These are phyloP conservation scores for Monilinia vaccinii-corymbosi DNA, from an alignment of 2,329 filamentous ascomycete species.

Conservation along the genomic window DNA sequence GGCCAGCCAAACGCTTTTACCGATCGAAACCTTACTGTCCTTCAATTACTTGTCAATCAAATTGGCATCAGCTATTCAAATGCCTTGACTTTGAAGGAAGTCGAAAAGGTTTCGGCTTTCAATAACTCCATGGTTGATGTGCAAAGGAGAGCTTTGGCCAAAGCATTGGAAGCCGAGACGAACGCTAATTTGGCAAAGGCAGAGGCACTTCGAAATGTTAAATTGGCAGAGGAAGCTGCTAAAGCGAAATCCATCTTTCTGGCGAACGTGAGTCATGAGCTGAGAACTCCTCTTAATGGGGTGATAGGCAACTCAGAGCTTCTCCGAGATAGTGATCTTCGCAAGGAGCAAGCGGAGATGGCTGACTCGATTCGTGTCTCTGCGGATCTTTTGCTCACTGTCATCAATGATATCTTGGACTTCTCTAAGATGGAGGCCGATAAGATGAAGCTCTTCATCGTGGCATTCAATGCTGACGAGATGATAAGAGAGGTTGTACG, in stretches of 20 bases:
- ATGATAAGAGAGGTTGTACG: slow-evolving; percentile 58
- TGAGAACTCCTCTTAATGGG: slow-evolving; percentile 75
- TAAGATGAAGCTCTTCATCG: slow-evolving; percentile 71
- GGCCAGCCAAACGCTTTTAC: slow-evolving; percentile 68
- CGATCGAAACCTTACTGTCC: slow-evolving; percentile 58
- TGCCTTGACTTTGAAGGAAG: slow-evolving; percentile 56
- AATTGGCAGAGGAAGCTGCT: slow-evolving; percentile 73
- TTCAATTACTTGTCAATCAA: slow-evolving; percentile 68
- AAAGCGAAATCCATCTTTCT: slow-evolving; percentile 77
- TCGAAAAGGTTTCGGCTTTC: slow-evolving; percentile 69
- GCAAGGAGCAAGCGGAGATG: slow-evolving; percentile 73
- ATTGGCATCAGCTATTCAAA: slow-evolving; percentile 66
- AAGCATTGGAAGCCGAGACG: slow-evolving; percentile 63
- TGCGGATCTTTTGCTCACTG: slow-evolving; percentile 76
- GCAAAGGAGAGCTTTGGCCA: slow-evolving; percentile 63
- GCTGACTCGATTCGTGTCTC: slow-evolving; percentile 81
- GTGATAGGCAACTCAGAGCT: slow-evolving; percentile 86
- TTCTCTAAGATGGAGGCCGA: slow-evolving; percentile 91
- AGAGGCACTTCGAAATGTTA: slow-evolving; percentile 68
- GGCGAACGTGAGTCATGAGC: slow-evolving; percentile 71
- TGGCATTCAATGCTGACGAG: slow-evolving; percentile 57
- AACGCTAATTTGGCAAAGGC: slow-evolving; percentile 71
- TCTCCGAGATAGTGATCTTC: slow-evolving; percentile 64
- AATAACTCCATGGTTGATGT: slow-evolving; percentile 71
- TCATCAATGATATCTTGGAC: slow-evolving; percentile 92